A percentile compares a stretch with the other conserved stretches of the same genome.
Evolutionary conservation across 2,329 filamentous ascomycete species (phyloP).

Genomic region (Paecilomyces formosus): DNA sequence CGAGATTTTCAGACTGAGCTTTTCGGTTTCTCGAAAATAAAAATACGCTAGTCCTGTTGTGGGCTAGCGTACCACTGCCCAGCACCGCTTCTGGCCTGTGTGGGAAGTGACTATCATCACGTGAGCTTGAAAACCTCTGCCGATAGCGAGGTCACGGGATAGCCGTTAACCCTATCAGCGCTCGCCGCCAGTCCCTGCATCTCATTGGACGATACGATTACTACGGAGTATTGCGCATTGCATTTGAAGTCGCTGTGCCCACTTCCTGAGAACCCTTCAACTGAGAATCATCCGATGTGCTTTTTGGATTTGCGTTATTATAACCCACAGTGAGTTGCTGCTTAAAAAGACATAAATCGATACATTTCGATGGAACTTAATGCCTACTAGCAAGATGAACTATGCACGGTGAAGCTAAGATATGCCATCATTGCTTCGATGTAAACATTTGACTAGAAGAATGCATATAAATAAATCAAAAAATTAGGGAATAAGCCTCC

Average conservation of each 20-base stretch:
- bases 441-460: background rate
- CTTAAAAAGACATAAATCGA: no score
- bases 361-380: no score
- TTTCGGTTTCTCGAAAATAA: constrained; percentile 34
- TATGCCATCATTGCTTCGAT: no score
- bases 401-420: no score
- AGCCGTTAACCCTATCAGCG: constrained; percentile 4
- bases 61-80: constrained; percentile 14
- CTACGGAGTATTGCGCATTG: no score
- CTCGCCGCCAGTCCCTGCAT: background rate
- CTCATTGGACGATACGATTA: constrained; percentile 2
- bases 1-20: background rate
- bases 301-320: no score
- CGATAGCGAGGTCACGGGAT: constrained; percentile 20
- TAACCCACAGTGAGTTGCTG: no score
- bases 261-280: no score
- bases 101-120: constrained; percentile 12
- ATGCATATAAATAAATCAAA: background rate
- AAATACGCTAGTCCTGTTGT: constrained; percentile 18
- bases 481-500: background rate
- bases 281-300: no score
- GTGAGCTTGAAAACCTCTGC: constrained; percentile 5
- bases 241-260: no score
- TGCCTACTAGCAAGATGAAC: no score
- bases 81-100: constrained; percentile 7